Evolutionary conservation across 73 alveolate genomes (phyloP).

Genomic region (Diophrys appendiculata): DNA sequence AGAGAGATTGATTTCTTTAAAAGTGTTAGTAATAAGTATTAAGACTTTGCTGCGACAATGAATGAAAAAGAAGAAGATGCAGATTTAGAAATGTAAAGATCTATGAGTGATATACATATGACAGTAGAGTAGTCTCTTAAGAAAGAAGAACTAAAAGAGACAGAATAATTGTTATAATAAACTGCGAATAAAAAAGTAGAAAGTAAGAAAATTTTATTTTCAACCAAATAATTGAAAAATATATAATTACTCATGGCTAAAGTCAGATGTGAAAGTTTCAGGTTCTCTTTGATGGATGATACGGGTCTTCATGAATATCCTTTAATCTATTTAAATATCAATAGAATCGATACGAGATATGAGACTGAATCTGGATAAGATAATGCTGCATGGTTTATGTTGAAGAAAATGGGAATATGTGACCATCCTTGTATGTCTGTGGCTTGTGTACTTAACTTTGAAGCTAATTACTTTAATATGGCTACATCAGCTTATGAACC

Average conservation of each 20-base stretch:
- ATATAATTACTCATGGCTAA: slow-evolving; percentile 6
- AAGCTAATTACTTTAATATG: slow-evolving; percentile 42
- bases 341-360: slow-evolving; percentile 7
- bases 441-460: slow-evolving; percentile 20
- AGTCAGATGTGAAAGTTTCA: slow-evolving; percentile 32
- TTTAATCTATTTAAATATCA: slow-evolving; percentile 28
- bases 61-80: slow-evolving; percentile 9
- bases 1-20: slow-evolving; percentile 54
- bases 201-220: not conserved
- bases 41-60: slow-evolving; percentile 5
- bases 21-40: not conserved
- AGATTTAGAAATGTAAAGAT: not conserved
- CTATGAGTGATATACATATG: not conserved
- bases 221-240: slow-evolving; percentile 3
- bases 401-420: slow-evolving; percentile 51
- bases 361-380: slow-evolving; percentile 35
- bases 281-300: slow-evolving; percentile 54
- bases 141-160: not conserved
- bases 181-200: slow-evolving; percentile 6
- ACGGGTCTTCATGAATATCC: slow-evolving; percentile 63
- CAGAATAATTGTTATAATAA: too few relatives aligned
- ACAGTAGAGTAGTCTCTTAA: not conserved
- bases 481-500: slow-evolving; percentile 52
- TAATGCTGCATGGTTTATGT: slow-evolving; percentile 51
- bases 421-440: slow-evolving; percentile 38